Conservation (phyloP, 179 eudicot species). For the Beta lomatogona region DNA sequence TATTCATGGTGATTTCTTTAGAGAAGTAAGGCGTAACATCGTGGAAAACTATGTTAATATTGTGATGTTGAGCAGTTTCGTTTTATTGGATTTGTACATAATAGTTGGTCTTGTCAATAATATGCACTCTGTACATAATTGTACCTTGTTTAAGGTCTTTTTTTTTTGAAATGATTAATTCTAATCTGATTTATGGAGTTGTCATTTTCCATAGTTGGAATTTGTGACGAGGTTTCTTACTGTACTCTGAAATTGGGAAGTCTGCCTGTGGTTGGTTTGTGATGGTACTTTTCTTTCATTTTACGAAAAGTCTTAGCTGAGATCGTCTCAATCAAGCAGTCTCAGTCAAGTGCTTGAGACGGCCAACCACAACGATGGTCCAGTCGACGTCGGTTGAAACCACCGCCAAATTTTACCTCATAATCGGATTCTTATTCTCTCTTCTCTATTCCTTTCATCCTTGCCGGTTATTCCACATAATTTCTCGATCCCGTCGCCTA, state of each 20-base stretch:
- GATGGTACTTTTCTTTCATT: slow-evolving; percentile 2
- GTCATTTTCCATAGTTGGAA: slow-evolving; percentile 9
- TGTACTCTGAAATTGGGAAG: background rate
- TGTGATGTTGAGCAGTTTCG: slow-evolving; percentile 20
- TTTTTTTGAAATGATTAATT: background rate
- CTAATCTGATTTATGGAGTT: slow-evolving; percentile 18
- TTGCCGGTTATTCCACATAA: too few species aligned
- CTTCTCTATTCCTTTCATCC: too few species aligned
- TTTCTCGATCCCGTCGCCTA: too few species aligned
- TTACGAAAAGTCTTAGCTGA: too few species aligned
- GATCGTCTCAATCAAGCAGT: too few species aligned
- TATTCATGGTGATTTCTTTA: slow-evolving; percentile 26
- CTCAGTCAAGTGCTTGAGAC: background rate
- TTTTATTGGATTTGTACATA: slow-evolving; percentile 37
- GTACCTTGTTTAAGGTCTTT: background rate
- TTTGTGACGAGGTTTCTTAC: slow-evolving; percentile 2
- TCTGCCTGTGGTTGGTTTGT: background rate
- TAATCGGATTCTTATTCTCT: too few species aligned
- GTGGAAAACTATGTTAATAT: slow-evolving; percentile 22
- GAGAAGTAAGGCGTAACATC: slow-evolving; percentile 29
- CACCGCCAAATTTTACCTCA: too few species aligned
- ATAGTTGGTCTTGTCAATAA: slow-evolving; percentile 12
- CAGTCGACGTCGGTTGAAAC: too few species aligned
- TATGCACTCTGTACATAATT: slow-evolving; percentile 34
- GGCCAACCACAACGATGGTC: too few species aligned